A percentile compares a stretch with the other conserved stretches of the same genome.
Conservation (phyloP, 2,329 filamentous ascomycete genomes). For the Colletotrichum sp. region DNA sequence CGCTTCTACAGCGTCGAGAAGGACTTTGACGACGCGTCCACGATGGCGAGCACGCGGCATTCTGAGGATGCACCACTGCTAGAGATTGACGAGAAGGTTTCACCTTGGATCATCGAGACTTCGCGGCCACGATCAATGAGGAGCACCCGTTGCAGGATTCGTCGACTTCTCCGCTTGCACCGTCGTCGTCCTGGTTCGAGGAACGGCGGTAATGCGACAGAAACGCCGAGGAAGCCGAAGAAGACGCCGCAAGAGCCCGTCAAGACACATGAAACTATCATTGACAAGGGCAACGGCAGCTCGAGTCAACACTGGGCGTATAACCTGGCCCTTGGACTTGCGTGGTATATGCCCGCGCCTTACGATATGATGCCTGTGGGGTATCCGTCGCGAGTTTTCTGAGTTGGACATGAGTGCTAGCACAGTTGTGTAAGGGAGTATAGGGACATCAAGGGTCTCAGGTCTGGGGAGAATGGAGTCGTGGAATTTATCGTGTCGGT, state of each 20-base stretch:
- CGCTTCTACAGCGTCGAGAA: neutral
- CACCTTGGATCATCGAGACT: neutral
- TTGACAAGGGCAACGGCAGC: neutral
- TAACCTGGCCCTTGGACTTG: neutral
- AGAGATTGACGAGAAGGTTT: neutral
- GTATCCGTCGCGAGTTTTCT: neutral
- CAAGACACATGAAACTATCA: neutral
- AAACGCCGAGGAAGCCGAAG: neutral
- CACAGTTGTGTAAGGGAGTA: neutral
- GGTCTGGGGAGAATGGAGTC: neutral
- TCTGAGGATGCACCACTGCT: neutral
- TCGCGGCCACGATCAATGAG: neutral
- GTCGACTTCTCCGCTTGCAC: neutral
- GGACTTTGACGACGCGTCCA: neutral
- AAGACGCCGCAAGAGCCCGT: neutral
- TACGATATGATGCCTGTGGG: neutral
- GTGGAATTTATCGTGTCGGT: neutral
- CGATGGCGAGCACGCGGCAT: neutral
- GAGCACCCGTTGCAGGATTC: neutral
- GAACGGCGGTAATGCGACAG: neutral
- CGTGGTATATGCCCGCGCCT: neutral
- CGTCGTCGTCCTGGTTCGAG: neutral
- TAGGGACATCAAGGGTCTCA: rapidly evolving
- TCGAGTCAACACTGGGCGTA: neutral
- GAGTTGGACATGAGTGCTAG: neutral